phyloP scores from a whole-genome alignment of 768 basidiomycete genomes.

The Russula sp. region DNA sequence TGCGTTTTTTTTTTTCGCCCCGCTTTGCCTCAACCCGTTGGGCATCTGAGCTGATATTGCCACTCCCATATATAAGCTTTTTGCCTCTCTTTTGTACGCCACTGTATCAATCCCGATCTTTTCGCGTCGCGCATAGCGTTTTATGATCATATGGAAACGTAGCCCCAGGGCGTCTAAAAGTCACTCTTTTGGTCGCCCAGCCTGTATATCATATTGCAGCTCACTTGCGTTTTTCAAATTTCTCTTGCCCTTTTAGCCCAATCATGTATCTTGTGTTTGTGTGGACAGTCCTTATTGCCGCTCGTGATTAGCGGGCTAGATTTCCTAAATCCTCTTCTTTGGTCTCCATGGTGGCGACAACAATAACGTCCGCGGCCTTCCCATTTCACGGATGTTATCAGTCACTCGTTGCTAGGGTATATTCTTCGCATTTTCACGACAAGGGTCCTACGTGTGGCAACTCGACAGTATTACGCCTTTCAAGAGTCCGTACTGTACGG shows the following conservation, averaged over 20 bases:
- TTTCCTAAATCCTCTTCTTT: not conserved
- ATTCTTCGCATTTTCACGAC: not conserved
- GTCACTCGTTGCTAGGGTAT: constrained; percentile 9
- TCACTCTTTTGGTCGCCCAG: not conserved
- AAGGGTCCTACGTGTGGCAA: not conserved
- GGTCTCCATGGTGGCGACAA: not conserved
- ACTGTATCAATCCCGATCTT: constrained; percentile 16
- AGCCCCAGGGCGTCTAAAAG: not conserved
- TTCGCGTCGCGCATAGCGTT: constrained; percentile 13
- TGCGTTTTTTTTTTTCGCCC: not conserved
- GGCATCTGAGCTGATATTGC: not conserved
- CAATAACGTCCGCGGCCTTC: not conserved
- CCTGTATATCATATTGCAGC: constrained; percentile 11
- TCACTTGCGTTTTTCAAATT: not conserved
- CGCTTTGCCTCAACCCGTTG: not conserved
- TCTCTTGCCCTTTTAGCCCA: not conserved
- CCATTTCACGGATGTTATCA: not conserved
- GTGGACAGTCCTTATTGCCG: not conserved
- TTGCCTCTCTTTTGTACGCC: constrained; percentile 13
- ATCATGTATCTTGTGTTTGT: constrained; percentile 8
- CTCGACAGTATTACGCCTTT: not conserved
- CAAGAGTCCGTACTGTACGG: constrained; percentile 3
- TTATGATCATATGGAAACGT: constrained; percentile 1
- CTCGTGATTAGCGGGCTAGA: not conserved
- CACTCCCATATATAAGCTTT: not conserved